These are phyloP conservation scores for Trypanosoma brucei DNA, from an alignment of 208 protist species.

Conservation along the genomic window DNA sequence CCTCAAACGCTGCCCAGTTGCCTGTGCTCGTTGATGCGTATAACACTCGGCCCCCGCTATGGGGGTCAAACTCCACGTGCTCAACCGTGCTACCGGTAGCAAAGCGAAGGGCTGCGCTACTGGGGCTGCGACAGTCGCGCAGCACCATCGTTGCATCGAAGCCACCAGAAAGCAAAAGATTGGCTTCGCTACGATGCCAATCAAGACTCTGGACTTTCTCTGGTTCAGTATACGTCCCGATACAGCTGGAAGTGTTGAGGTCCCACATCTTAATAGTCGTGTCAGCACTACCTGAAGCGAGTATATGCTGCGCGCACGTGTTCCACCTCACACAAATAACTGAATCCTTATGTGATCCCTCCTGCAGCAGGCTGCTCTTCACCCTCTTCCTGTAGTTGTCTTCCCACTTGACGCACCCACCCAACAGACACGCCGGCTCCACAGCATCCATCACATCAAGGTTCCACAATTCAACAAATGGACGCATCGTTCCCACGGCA, in stretches of 20 bases:
- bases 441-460: slow-evolving; percentile 95
- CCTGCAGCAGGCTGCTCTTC: slow-evolving; percentile 47
- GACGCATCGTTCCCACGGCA: slow-evolving; percentile 96
- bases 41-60: slow-evolving; percentile 10
- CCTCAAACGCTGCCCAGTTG: slow-evolving; percentile 66
- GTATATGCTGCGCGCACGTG: slow-evolving; percentile 81
- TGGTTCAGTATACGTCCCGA: slow-evolving; percentile 88
- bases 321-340: slow-evolving; percentile 96
- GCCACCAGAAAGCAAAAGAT: slow-evolving; percentile 81
- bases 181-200: slow-evolving; percentile 84
- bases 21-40: slow-evolving; percentile 67
- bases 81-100: slow-evolving; percentile 51
- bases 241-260: slow-evolving; percentile 66
- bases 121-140: slow-evolving; percentile 75
- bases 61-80: slow-evolving; percentile 63
- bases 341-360: slow-evolving; percentile 90
- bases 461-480: slow-evolving; percentile 97
- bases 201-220: slow-evolving; percentile 91
- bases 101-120: slow-evolving; percentile 57
- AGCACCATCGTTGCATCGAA: slow-evolving; percentile 76
- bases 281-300: slow-evolving; percentile 94
- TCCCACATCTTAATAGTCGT: slow-evolving; percentile 96
- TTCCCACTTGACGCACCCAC: slow-evolving; percentile 58
- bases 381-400: slow-evolving; percentile 77
- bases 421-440: slow-evolving; percentile 89